These are phyloP conservation scores for Tetrapisispora namnaoensis DNA, from an alignment of 805 yeast genomes.

Conservation along the genomic window DNA sequence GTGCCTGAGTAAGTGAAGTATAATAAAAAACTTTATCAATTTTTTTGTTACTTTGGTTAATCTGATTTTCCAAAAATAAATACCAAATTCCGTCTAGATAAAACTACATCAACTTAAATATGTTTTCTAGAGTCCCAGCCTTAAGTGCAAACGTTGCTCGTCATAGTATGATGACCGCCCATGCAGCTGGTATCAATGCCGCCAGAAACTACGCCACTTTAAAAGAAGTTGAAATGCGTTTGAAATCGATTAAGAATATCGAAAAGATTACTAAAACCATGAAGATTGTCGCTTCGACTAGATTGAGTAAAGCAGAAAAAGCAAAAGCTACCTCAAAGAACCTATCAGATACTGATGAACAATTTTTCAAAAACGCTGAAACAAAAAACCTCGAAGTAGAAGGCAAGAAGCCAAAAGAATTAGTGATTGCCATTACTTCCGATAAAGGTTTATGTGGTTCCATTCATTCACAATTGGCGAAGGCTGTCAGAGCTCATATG, in stretches of 20 bases:
- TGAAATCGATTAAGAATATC: slow-evolving; percentile 96
- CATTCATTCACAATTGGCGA: slow-evolving; percentile 89
- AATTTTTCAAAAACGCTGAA: slow-evolving; percentile 74
- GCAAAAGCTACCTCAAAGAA: slow-evolving; percentile 85
- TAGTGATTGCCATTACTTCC: slow-evolving; percentile 82
- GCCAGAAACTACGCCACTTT: slow-evolving; percentile 90
- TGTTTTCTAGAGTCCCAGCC: slow-evolving; percentile 2
- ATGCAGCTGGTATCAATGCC: background rate
- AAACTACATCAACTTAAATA: background rate
- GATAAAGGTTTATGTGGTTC: slow-evolving; percentile 99
- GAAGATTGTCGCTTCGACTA: slow-evolving; percentile 98
- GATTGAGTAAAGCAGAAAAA: slow-evolving; percentile 89
- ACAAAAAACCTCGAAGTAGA: slow-evolving; percentile 45
- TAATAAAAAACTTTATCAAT: too few species aligned
- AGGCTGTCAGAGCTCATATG: slow-evolving; percentile 67
- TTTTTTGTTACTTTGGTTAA: too few species aligned
- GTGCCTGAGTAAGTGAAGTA: too few species aligned
- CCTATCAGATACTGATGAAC: slow-evolving; percentile 69
- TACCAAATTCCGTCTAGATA: too few species aligned
- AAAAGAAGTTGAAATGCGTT: slow-evolving; percentile 96
- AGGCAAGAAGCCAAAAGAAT: slow-evolving; percentile 45
- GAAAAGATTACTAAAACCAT: slow-evolving; percentile 99
- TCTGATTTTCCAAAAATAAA: too few species aligned
- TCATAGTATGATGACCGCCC: background rate
- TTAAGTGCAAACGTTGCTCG: background rate